Percentiles rank a stretch among this genome's conserved stretches.
Evolutionary conservation across 768 basidiomycete species (phyloP).

Genomic region (Leccinum disarticulatum): DNA sequence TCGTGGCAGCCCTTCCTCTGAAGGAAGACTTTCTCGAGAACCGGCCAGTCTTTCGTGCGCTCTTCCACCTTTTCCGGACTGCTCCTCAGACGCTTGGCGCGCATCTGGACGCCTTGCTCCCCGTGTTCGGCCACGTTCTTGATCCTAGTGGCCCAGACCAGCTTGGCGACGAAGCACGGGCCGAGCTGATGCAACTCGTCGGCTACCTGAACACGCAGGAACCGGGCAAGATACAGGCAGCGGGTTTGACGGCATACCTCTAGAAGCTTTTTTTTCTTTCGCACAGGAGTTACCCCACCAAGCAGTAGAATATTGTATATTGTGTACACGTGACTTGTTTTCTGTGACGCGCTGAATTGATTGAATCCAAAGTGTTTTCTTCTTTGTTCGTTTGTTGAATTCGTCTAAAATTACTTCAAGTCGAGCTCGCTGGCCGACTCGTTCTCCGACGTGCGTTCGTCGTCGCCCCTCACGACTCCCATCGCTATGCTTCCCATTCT

Average conservation of each 20-base stretch:
- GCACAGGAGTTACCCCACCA: not conserved
- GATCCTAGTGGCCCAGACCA: constrained; percentile 75
- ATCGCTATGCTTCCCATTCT: constrained; percentile 65
- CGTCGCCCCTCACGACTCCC: constrained; percentile 47
- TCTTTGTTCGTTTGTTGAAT: constrained; percentile 11
- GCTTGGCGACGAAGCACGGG: constrained; percentile 75
- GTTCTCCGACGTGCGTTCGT: constrained; percentile 36
- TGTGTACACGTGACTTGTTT: constrained; percentile 29
- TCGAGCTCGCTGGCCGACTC: constrained; percentile 64
- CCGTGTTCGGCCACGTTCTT: constrained; percentile 79
- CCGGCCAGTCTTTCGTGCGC: constrained; percentile 80
- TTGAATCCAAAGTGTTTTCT: constrained; percentile 1
- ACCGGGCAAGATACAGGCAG: constrained; percentile 77
- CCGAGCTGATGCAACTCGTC: constrained; percentile 73
- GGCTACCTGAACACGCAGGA: constrained; percentile 69
- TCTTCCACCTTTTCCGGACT: constrained; percentile 86
- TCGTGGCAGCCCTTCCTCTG: constrained; percentile 81
- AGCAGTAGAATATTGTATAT: constrained; percentile 5
- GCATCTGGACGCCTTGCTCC: constrained; percentile 76
- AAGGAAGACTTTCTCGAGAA: constrained; percentile 91
- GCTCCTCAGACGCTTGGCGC: constrained; percentile 68
- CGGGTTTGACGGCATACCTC: constrained; percentile 63
- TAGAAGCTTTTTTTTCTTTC: constrained; percentile 30
- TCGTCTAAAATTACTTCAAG: constrained; percentile 18
- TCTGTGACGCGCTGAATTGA: constrained; percentile 15